Evolutionary conservation across 2,329 filamentous ascomycete genomes (phyloP).

Genomic region (Ampelomyces quisqualis): DNA sequence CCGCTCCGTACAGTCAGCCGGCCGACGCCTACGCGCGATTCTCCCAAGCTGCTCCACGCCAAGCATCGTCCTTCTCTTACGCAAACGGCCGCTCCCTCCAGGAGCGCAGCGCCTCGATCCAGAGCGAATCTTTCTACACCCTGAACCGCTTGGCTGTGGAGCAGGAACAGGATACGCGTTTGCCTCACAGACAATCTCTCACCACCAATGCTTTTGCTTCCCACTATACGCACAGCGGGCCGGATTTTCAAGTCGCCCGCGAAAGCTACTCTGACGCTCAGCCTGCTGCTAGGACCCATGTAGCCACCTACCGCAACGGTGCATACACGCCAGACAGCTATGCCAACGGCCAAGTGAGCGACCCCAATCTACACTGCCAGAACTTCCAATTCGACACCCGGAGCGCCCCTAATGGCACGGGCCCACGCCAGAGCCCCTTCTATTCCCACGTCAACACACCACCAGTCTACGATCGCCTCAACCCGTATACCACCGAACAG

Average conservation of each 20-base stretch:
- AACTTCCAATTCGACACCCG: constrained; percentile 45
- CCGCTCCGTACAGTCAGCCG: constrained; percentile 36
- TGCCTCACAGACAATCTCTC: constrained; percentile 38
- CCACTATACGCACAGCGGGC: constrained; percentile 22
- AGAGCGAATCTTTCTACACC: constrained; percentile 42
- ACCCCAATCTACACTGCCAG: constrained; percentile 42
- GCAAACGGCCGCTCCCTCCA: constrained; percentile 44
- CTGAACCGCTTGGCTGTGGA: constrained; percentile 40
- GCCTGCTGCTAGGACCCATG: constrained; percentile 20
- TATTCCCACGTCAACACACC: constrained; percentile 51
- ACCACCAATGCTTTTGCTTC: constrained; percentile 32
- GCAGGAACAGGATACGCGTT: constrained; percentile 36
- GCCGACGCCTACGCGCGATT: constrained; percentile 32
- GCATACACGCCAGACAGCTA: constrained; percentile 42
- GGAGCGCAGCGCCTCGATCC: constrained; percentile 43
- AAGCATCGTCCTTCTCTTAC: constrained; percentile 53
- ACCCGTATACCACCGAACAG: constrained; percentile 47
- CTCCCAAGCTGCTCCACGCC: constrained; percentile 45
- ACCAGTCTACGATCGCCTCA: constrained; percentile 47
- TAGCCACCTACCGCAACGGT: constrained; percentile 22
- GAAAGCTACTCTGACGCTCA: constrained; percentile 31
- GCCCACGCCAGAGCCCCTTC: constrained; percentile 50
- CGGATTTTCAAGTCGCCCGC: constrained; percentile 26
- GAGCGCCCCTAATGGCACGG: constrained; percentile 47
- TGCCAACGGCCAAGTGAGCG: constrained; percentile 31